Evolutionary conservation across 2,329 filamentous ascomycete genomes (phyloP).

Genomic region (Penicillium oxalicum): DNA sequence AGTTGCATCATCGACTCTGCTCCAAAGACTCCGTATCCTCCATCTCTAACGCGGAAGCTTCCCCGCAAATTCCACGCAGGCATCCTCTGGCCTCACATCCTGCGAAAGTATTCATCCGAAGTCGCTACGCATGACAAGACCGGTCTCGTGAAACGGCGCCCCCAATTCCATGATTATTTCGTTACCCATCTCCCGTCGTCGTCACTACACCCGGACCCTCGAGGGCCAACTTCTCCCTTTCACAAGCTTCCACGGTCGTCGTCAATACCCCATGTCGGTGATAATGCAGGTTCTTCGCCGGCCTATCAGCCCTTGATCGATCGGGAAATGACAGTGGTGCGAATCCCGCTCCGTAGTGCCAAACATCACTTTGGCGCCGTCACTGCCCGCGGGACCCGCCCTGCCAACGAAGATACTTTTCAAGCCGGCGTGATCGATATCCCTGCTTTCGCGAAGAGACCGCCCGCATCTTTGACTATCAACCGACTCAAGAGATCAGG

Average conservation of each 20-base stretch:
- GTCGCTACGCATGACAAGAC: constrained; percentile 10
- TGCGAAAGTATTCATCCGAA: constrained; percentile 22
- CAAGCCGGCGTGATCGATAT: constrained; percentile 92
- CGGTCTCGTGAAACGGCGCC: constrained; percentile 34
- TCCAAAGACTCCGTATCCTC: background rate
- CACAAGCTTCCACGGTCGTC: constrained; percentile 83
- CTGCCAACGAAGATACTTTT: constrained; percentile 88
- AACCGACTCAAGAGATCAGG: constrained; percentile 27
- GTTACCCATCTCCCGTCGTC: constrained; percentile 92
- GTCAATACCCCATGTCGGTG: constrained; percentile 67
- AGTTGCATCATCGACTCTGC: constrained; percentile 8
- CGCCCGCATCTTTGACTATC: constrained; percentile 58
- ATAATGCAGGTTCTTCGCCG: constrained; percentile 46
- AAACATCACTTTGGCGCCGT: constrained; percentile 92
- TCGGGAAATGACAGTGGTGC: constrained; percentile 84
- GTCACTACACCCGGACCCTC: constrained; percentile 82
- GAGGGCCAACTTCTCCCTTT: constrained; percentile 57
- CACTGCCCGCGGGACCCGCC: constrained; percentile 71
- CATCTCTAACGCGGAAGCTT: constrained; percentile 10
- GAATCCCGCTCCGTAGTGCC: constrained; percentile 85
- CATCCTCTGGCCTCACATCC: constrained; percentile 29
- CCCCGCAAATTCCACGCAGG: constrained; percentile 20
- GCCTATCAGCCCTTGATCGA: constrained; percentile 56
- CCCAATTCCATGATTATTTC: constrained; percentile 87
- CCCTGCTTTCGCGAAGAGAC: constrained; percentile 82